Percentiles rank a stretch among this genome's conserved stretches.
These are phyloP conservation scores for Penicillium frequentans DNA, from an alignment of 2,329 filamentous ascomycete genomes.

Conservation along the genomic window DNA sequence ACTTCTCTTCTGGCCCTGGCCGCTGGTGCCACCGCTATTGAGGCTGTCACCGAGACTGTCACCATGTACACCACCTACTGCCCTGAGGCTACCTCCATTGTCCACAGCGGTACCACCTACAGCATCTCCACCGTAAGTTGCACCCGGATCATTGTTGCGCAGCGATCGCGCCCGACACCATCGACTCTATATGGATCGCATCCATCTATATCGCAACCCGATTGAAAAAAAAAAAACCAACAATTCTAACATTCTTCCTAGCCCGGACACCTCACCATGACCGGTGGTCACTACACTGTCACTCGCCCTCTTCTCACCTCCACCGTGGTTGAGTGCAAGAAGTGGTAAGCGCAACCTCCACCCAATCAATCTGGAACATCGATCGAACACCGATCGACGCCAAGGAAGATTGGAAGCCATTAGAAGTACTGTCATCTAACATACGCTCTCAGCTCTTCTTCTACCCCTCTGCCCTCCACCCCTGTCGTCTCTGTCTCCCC, in stretches of 20 bases:
- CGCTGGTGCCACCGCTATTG: slow-evolving; percentile 37
- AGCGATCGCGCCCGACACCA: neutral
- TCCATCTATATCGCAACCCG: neutral
- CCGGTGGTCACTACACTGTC: slow-evolving; percentile 69
- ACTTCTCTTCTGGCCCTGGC: slow-evolving; percentile 43
- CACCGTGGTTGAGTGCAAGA: slow-evolving; percentile 50
- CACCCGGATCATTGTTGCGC: neutral
- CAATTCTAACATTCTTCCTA: slow-evolving; percentile 25
- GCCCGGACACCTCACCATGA: slow-evolving; percentile 70
- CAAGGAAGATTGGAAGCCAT: neutral
- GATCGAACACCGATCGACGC: neutral
- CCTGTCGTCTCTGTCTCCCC: slow-evolving; percentile 16
- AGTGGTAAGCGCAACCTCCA: slow-evolving; percentile 34
- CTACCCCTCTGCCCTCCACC: slow-evolving; percentile 21
- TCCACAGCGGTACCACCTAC: slow-evolving; percentile 66
- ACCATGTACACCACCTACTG: slow-evolving; percentile 71
- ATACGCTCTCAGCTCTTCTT: slow-evolving; percentile 17
- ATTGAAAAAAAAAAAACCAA: neutral
- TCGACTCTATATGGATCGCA: neutral
- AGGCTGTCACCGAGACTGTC: slow-evolving; percentile 63
- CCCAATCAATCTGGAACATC: neutral
- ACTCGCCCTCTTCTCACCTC: slow-evolving; percentile 54
- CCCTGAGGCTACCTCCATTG: slow-evolving; percentile 65
- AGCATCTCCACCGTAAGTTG: slow-evolving; percentile 60
- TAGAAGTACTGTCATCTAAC: slow-evolving; percentile 3